Evolutionary conservation across 306 rosid genomes (phyloP), one percentile per base, ranked within the genome.

Genomic region (Pyrus bretschneideri): DNA sequence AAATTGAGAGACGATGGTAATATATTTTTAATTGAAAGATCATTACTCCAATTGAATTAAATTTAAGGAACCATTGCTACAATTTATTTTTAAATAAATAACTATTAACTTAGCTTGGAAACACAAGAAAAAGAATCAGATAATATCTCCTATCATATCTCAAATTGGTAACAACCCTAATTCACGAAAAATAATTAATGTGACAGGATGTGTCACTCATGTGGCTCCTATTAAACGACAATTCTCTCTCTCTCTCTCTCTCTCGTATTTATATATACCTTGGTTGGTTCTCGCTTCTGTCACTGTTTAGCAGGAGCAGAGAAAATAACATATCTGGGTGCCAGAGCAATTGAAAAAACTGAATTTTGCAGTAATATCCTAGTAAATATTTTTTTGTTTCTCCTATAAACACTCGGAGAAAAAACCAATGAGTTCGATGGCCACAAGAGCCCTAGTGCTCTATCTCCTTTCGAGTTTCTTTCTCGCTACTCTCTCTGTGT

Each of bases 401-500:
- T 11, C 5, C 25, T 25, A 23, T 31, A 22, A 17, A 19, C 42
- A 35, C 42, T 35, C 42, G 25, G 29, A 35, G 23, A 19, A 72
- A 69, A 5, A 57, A 46, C 11, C 66, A 4, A 33, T 29, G 8
- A 19, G 19, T 73, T 76, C 73, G 69, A 85, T 89, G 92, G 85
- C 86, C 52, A 86, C 97, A 3, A 77, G 40, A 76, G 82, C 68
- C 19, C 84, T 94, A 61, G 82, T 89, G 40, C 14, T 79, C 27
- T 91, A 90, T 77, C 91, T 94, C 14, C 61, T 91, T 0, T 82
- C 96, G 6, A 87, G 81, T 78, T 94, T 85, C 83, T 86, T 88
- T 1, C n/a, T 85, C 30, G 90, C 90, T 31, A 4, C 86, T 82
- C 76, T 94, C 13, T 87, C 93, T 31, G 81, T 75, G 0, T n/a